These are phyloP conservation scores for Epicoccum nigrum DNA, from an alignment of 2,329 filamentous ascomycete genomes.

Conservation along the genomic window DNA sequence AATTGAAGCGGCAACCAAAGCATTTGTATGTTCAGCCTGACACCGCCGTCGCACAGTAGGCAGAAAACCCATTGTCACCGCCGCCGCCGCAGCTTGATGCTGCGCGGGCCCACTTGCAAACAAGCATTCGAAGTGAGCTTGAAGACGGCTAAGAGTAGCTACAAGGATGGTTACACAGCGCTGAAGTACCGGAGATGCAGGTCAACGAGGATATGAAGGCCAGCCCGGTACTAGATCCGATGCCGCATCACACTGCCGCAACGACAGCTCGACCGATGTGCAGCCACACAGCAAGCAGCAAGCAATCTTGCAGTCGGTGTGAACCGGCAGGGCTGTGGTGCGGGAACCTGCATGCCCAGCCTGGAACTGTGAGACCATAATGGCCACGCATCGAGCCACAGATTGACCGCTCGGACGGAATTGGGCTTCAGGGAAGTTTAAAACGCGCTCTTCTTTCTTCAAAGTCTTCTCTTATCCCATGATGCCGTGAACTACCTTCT, in stretches of 20 bases:
- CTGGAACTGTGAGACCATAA: slow-evolving; percentile 12
- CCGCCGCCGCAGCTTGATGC: slow-evolving; percentile 41
- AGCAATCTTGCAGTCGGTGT: slow-evolving; percentile 26
- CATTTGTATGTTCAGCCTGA: slow-evolving; percentile 38
- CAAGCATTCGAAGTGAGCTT: slow-evolving; percentile 26
- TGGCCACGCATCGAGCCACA: slow-evolving; percentile 15
- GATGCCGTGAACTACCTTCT: too few relatives aligned
- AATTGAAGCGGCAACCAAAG: slow-evolving; percentile 42
- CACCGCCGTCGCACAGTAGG: slow-evolving; percentile 30
- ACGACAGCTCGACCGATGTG: slow-evolving; percentile 6
- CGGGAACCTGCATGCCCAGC: slow-evolving; percentile 36
- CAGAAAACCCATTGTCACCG: slow-evolving; percentile 41
- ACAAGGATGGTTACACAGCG: slow-evolving; percentile 26
- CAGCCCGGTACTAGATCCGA: slow-evolving; percentile 24
- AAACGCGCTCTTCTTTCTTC: background rate
- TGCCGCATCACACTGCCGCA: slow-evolving; percentile 26
- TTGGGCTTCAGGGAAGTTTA: background rate
- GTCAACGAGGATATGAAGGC: slow-evolving; percentile 15
- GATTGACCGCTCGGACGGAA: slow-evolving; percentile 2
- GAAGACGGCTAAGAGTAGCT: slow-evolving; percentile 13
- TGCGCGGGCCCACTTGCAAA: slow-evolving; percentile 30
- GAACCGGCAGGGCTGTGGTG: slow-evolving; percentile 16
- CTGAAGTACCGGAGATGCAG: slow-evolving; percentile 15
- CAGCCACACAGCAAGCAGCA: slow-evolving; percentile 26
- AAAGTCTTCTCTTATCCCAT: background rate